These are phyloP conservation scores for Tremellales sp. DNA, from an alignment of 1,284 basidiomycete species.

Conservation along the genomic window DNA sequence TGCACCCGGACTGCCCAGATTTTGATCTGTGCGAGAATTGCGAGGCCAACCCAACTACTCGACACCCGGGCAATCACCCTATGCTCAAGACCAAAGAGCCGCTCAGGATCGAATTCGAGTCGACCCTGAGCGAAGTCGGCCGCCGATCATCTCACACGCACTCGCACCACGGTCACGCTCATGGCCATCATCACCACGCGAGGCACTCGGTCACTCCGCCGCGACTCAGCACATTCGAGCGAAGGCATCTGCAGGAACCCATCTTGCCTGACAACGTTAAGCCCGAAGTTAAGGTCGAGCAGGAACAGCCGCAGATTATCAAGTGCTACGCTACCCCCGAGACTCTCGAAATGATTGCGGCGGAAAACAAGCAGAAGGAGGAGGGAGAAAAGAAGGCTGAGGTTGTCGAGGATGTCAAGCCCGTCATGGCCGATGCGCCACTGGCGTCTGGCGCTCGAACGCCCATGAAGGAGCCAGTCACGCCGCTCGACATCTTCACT, in stretches of 20 bases:
- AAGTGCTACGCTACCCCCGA: too few relatives aligned
- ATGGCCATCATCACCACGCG: conserved; percentile 6
- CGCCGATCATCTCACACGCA: conserved; percentile 4
- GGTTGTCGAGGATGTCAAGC: background rate
- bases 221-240: conserved; percentile 5
- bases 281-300: background rate
- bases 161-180: background rate
- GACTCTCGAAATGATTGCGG: background rate
- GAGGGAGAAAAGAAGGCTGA: background rate
- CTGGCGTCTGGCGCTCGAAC: too few relatives aligned
- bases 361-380: background rate
- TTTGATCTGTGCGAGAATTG: conserved; percentile 78
- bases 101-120: conserved; percentile 31
- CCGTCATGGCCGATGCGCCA: too few relatives aligned
- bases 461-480: too few relatives aligned
- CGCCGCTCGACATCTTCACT: conserved; percentile 42
- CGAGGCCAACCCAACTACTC: conserved; percentile 71
- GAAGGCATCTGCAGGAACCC: conserved; percentile 7
- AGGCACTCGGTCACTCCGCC: conserved; percentile 14
- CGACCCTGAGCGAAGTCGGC: conserved; percentile 23
- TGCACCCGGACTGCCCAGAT: conserved; percentile 70
- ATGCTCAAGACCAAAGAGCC: conserved; percentile 68
- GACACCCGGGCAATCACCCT: conserved; percentile 70
- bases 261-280: background rate
- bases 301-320: too few relatives aligned